These are phyloP conservation scores for Scleroderma bovista DNA, from an alignment of 768 basidiomycete genomes.

Conservation along the genomic window DNA sequence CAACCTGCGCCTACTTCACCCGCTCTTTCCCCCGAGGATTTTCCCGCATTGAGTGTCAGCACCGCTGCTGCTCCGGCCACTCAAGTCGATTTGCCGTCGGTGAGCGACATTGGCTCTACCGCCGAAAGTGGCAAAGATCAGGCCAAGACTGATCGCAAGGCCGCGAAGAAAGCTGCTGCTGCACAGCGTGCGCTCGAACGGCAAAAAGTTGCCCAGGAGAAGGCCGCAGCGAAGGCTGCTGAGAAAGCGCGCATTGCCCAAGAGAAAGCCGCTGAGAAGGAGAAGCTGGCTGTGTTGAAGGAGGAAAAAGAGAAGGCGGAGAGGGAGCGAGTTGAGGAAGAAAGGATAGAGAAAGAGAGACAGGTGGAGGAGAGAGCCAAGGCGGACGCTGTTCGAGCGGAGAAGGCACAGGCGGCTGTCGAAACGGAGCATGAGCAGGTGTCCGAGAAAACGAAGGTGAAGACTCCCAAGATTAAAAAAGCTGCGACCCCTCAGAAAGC, in stretches of 20 bases:
- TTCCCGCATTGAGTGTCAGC: slow-evolving; percentile 53
- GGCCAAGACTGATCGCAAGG: slow-evolving; percentile 57
- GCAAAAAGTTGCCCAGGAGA: slow-evolving; percentile 52
- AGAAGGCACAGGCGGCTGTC: slow-evolving; percentile 20
- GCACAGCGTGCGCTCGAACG: slow-evolving; percentile 59
- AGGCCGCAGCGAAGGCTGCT: slow-evolving; percentile 43
- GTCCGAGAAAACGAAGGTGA: slow-evolving; percentile 23
- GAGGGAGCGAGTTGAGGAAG: slow-evolving; percentile 34
- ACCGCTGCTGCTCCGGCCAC: slow-evolving; percentile 5
- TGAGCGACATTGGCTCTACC: slow-evolving; percentile 20
- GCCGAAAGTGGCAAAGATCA: slow-evolving; percentile 38
- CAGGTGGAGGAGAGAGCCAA: slow-evolving; percentile 29
- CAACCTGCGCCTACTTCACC: slow-evolving; percentile 35
- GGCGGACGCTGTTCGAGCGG: slow-evolving; percentile 23
- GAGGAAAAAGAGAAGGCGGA: slow-evolving; percentile 35
- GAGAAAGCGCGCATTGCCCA: slow-evolving; percentile 49
- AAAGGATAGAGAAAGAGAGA: slow-evolving; percentile 35
- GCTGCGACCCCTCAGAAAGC: slow-evolving; percentile 12
- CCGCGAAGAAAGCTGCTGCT: slow-evolving; percentile 59
- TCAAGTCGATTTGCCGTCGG: slow-evolving; percentile 19
- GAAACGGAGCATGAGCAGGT: slow-evolving; percentile 26
- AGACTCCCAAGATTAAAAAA: slow-evolving; percentile 22
- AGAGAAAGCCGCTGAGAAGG: slow-evolving; percentile 53
- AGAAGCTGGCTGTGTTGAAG: slow-evolving; percentile 36
- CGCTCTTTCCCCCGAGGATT: slow-evolving; percentile 62